Base-by-base conservation (phyloP, 345 rosid species). In the Eutrema yunnanense region DNA sequence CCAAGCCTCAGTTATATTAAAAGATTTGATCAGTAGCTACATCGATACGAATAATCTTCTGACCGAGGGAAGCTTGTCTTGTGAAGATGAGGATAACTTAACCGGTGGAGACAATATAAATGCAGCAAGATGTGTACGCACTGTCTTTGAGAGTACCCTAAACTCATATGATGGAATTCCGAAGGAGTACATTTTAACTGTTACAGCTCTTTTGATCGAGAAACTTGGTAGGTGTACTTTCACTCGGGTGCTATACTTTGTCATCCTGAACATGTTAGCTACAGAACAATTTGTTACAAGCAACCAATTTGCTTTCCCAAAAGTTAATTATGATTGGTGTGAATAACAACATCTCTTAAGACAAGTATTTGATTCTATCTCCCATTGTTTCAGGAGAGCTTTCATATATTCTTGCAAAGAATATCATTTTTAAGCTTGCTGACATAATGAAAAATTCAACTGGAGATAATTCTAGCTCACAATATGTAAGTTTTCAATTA, bases 341-440 rank as follows among this genome's bases (percentile, higher is more conserved):
- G 42, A 62, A 14, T 68, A 32, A 51, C 11, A 44, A n/a, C 13
- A 62, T 14, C 46, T n/a, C 27, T 62, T 26, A 22, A 30, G 9
- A 11, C 50, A 68, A 56, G 29, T 49, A 46, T 48, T 48, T 61
- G n/a, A 26, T 72, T 60, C 50, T 66, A 16, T 41, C 60, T 64
- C 44, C 68, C 14, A 49, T 66, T 60, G 27, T 65, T 85, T 77
- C 79, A 89, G 98, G 97, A 52, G 82, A 73, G 48, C 44, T 65
- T 44, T 91, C 98, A 40, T 74, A 69, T 73, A 62, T 81, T 57
- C 85, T 80, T 74, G 83, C 89, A 88, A 85, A 77, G 78, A 71
- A 63, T 49, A 79, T 88, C 53, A 49, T 89, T 56, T 79, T 84
- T 61, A 86, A 88, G 81, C 95, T 94, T 75, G 96, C 89, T 1